Base-by-base conservation (phyloP, 2,329 filamentous ascomycete genomes). In the Penicillium sp. region DNA sequence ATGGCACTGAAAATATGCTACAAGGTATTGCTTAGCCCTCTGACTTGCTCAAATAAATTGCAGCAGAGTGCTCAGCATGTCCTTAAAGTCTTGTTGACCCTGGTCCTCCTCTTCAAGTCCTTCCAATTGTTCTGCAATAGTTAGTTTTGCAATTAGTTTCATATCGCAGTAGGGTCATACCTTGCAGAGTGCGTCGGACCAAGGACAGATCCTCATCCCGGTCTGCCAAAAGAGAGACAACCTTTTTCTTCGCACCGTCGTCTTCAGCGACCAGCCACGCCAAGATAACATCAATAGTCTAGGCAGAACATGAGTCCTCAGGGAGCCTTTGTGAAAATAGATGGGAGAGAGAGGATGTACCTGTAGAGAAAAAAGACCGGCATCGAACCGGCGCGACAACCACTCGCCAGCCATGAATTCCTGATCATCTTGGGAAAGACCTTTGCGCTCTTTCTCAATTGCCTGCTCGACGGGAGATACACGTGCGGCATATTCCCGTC, bases 191-290 rank as follows among this genome's bases (percentile, higher is more conserved):
- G 19, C 71, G 77, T 67, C 83, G 87, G 25, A 98, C 77, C 16
- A 87, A 81, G 4, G 73, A 80, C 19, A 96, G 72, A 7, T 82
- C 80, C 71, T 92, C 89, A 66, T 90, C 90, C 22, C 84, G 82
- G 62, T 92, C 89, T 0, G 84, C 86, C 43, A 97, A 78, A 4
- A 90, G 76, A 25, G 82, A 78, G 53, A 82, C 76, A 35, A 97
- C 87, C 69, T 83, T 89, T 58, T 79, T 81, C 68, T 83, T 86
- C 1, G 92, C 91, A 0, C 91, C 92, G 37, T 82, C 83, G 70
- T 99, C 95, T 77, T 99, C 95, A 0, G 93, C 95, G 7, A 92
- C 84, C 35, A 98, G 82, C 95, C 95, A 99, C 13, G 93, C 91
- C 33, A 99, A 77, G 33, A 95, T 86, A 0, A 93, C 84, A 79